Percentiles rank a stretch among this genome's conserved stretches.
These are phyloP conservation scores for Claviceps capensis DNA, from an alignment of 2,329 filamentous ascomycete species.

Conservation along the genomic window DNA sequence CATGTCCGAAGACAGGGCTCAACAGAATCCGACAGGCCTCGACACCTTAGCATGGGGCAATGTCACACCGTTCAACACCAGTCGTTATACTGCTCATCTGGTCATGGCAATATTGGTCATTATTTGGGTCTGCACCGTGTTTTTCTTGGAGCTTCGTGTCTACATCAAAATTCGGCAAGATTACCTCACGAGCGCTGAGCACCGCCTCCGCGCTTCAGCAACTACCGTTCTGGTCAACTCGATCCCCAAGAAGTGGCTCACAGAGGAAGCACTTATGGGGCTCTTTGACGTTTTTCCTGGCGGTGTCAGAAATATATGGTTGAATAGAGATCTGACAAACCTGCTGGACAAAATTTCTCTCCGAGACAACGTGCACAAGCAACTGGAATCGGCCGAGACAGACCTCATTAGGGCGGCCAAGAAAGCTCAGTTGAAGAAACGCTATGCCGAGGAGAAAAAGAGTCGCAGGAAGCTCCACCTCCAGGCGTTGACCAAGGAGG, in stretches of 20 bases:
- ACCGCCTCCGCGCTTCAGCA: slow-evolving; percentile 82
- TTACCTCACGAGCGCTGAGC: slow-evolving; percentile 86
- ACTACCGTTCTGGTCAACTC: slow-evolving; percentile 89
- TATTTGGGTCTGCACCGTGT: slow-evolving; percentile 72
- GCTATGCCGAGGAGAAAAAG: slow-evolving; percentile 50
- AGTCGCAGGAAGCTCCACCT: slow-evolving; percentile 38
- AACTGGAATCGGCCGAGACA: slow-evolving; percentile 72
- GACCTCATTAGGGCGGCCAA: slow-evolving; percentile 69
- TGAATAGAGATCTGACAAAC: slow-evolving; percentile 78
- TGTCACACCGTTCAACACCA: slow-evolving; percentile 48
- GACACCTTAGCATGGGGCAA: slow-evolving; percentile 85
- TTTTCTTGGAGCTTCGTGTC: slow-evolving; percentile 72
- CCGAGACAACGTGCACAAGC: slow-evolving; percentile 55
- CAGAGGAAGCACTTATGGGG: slow-evolving; percentile 62
- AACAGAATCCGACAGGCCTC: slow-evolving; percentile 40
- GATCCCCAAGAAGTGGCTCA: slow-evolving; percentile 85
- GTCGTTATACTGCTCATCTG: slow-evolving; percentile 73
- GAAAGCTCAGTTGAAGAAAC: slow-evolving; percentile 60
- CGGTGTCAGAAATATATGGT: slow-evolving; percentile 89
- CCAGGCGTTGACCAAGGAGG: slow-evolving; percentile 36
- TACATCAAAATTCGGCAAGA: slow-evolving; percentile 92
- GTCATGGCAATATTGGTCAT: slow-evolving; percentile 66
- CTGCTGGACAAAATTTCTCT: slow-evolving; percentile 73
- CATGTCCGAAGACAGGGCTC: slow-evolving; percentile 12
- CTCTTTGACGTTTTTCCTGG: slow-evolving; percentile 95